Percentiles rank a stretch among this genome's conserved stretches.
phyloP scores from a whole-genome alignment of 2,329 filamentous ascomycete genomes.

The Ceratocystis papillata region DNA sequence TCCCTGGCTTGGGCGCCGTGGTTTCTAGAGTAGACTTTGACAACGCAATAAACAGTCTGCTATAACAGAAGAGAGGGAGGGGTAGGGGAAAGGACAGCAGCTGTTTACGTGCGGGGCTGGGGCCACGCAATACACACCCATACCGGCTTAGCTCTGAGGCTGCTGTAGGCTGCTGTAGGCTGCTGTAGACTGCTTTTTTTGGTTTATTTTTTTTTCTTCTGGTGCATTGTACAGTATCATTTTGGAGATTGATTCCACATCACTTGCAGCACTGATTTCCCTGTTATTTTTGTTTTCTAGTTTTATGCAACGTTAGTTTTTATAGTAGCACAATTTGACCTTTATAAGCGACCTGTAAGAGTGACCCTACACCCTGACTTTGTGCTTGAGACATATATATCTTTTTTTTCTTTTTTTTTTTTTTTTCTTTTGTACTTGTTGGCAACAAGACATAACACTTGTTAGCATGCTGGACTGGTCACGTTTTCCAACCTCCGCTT shows the following conservation, averaged over 20 bases:
- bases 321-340: not conserved
- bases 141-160: not conserved
- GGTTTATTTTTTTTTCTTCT: not conserved
- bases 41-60: not conserved
- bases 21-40: constrained; percentile 6
- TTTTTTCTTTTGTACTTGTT: no score
- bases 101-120: not conserved
- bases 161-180: no score
- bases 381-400: not conserved
- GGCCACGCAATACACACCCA: not conserved
- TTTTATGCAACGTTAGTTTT: constrained; percentile 3
- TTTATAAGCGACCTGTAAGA: not conserved
- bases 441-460: no score
- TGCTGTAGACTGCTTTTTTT: no score
- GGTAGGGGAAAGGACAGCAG: not conserved
- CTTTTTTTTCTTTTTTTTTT: no score
- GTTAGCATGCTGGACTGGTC: no score
- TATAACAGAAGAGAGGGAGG: not conserved
- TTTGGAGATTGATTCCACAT: constrained; percentile 10
- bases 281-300: not conserved
- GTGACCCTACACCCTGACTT: no score
- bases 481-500: no score
- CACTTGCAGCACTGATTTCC: constrained; percentile 5
- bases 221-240: not conserved
- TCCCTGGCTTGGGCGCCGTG: not conserved